Base-by-base conservation (phyloP, 2,329 filamentous ascomycete species). In the Penicillium nordicum region DNA sequence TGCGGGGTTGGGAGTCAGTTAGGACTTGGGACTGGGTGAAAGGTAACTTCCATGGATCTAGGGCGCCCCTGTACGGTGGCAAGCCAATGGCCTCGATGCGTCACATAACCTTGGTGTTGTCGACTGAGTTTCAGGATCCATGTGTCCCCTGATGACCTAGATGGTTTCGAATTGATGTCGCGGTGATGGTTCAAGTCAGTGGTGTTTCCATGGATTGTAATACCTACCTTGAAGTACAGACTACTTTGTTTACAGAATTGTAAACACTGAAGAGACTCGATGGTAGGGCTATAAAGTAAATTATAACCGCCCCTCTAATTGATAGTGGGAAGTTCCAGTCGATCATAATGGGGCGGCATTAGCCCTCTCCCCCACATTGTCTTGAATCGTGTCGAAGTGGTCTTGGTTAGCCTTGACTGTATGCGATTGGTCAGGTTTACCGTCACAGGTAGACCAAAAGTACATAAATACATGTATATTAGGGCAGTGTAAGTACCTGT, bases 1-100 rank as follows among this genome's bases (percentile, higher is more conserved):
- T 63, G 63, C 63, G 63, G 63, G 63, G 63, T 65, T 59, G n/a
- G 27, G 48, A 41, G 53, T 52, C 42, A 56, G 29, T 52, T 14
- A 53, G 38, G 45, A 57, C 55, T 52, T 42, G 46, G 38, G 41
- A 57, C 53, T 48, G 43, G 41, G 53, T 42, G 45, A 58, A 48
- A 43, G 40, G 60, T 62, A 56, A 64, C 63, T 62, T 63, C 29
- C 29, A 30, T 30, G 29, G 10, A 30, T 12, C 56, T 46, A 53
- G 48, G 62, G 47, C 56, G 64, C 47, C 55, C 62, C 52, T 59
- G 60, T 36, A 29, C 16, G 52, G 53, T 62, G 61, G 57, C 61
- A 52, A 60, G 30, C 54, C 54, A 57, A 47, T 57, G 14, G 38
- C 16, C 27, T 30, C 10, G 18, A 34, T 49, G 54, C 25, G 32